Conservation (phyloP, 768 basidiomycete genomes). For the Amanita fuliginea region DNA sequence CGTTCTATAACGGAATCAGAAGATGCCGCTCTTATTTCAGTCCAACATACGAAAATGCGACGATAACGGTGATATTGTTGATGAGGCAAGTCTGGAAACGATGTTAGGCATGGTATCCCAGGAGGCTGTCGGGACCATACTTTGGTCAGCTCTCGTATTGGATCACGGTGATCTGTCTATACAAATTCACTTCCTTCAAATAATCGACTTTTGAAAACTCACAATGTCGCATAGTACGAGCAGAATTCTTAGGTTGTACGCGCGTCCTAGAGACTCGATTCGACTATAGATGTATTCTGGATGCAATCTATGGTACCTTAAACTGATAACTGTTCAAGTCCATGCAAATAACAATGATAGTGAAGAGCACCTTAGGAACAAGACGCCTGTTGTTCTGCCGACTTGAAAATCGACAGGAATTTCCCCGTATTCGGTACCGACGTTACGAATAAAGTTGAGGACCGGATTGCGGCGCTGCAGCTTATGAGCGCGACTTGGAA, state of each 20-base stretch:
- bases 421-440: slow-evolving; percentile 91
- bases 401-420: slow-evolving; percentile 94
- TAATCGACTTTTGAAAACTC: slow-evolving; percentile 20
- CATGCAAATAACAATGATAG: not conserved
- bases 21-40: not conserved
- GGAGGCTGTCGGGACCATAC: slow-evolving; percentile 19
- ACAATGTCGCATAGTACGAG: slow-evolving; percentile 90
- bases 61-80: slow-evolving; percentile 87
- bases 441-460: slow-evolving; percentile 77
- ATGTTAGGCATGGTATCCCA: slow-evolving; percentile 1
- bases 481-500: not conserved
- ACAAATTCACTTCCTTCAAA: not conserved
- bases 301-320: slow-evolving; percentile 92
- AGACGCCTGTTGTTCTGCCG: slow-evolving; percentile 82
- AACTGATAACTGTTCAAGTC: slow-evolving; percentile 27
- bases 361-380: slow-evolving; percentile 70
- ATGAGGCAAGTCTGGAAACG: slow-evolving; percentile 61
- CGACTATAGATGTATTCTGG: slow-evolving; percentile 94
- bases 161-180: slow-evolving; percentile 83
- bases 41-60: slow-evolving; percentile 72
- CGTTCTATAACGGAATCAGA: slow-evolving; percentile 30
- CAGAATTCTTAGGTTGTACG: slow-evolving; percentile 77
- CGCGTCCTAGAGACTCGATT: slow-evolving; percentile 74
- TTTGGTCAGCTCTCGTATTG: slow-evolving; percentile 90
- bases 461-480: slow-evolving; percentile 77